phyloP scores from a whole-genome alignment of 352 stramenopile species.

The Pythium oligandrum region DNA sequence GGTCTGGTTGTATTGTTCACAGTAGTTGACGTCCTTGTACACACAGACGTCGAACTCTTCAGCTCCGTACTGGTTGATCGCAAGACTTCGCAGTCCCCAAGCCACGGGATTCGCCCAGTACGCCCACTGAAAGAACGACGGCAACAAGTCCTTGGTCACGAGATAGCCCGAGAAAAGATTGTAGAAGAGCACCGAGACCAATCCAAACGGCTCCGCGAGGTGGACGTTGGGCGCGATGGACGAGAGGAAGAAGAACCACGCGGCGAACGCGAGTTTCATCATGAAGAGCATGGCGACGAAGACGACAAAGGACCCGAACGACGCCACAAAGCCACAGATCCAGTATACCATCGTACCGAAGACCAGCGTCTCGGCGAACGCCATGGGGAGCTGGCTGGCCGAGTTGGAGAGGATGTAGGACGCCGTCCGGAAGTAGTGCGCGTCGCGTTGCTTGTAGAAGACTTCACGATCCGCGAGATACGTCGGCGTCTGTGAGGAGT shows the following conservation, averaged over 20 bases:
- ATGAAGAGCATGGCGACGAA: conserved; percentile 36
- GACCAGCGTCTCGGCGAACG: conserved; percentile 45
- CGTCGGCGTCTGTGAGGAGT: conserved; percentile 51
- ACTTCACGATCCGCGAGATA: conserved; percentile 45
- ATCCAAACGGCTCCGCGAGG: conserved; percentile 21
- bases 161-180: conserved; percentile 46
- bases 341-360: too few species aligned
- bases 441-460: conserved; percentile 65
- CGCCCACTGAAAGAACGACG: conserved; percentile 33
- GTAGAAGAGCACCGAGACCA: conserved; percentile 28
- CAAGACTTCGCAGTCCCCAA: conserved; percentile 33
- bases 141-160: conserved; percentile 34
- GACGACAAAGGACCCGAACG: conserved; percentile 24
- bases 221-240: conserved; percentile 16
- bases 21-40: conserved; percentile 31
- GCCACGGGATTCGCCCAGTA: conserved; percentile 52
- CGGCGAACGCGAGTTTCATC: conserved; percentile 16
- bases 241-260: conserved; percentile 31
- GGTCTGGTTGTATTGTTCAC: conserved; percentile 13
- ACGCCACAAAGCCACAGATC: conserved; percentile 3
- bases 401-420: conserved; percentile 49
- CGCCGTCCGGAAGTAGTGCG: conserved; percentile 67
- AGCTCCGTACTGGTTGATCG: conserved; percentile 30
- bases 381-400: conserved; percentile 23
- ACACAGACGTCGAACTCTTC: conserved; percentile 19